Evolutionary conservation across 106 monocot genomes (phyloP).

Genomic region (Dendrobium chrysotoxum): DNA sequence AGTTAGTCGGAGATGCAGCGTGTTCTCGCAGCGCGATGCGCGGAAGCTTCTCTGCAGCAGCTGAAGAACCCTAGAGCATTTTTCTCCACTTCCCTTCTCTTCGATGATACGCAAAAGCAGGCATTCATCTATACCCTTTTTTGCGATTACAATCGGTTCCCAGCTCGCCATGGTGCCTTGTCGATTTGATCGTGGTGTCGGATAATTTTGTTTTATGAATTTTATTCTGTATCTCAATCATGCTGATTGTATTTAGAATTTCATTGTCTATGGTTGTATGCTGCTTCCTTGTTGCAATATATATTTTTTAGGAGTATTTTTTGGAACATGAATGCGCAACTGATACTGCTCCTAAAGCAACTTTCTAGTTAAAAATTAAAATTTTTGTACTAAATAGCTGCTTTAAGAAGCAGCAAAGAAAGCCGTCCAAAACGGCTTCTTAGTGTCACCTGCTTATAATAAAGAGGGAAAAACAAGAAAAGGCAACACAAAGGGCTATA

Average conservation of each 20-base stretch:
- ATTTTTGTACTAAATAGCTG: too few species aligned
- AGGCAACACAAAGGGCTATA: too few species aligned
- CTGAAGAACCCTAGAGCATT: constrained; percentile 11
- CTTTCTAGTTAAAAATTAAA: too few species aligned
- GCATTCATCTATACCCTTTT: constrained; percentile 4
- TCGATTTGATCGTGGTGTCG: background rate
- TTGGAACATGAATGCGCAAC: background rate
- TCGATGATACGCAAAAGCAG: constrained; percentile 64
- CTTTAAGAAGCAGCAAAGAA: too few species aligned
- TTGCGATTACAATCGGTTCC: background rate
- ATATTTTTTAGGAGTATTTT: background rate
- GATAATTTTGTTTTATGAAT: background rate
- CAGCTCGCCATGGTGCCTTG: too few species aligned
- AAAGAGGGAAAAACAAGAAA: too few species aligned
- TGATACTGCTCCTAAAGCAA: background rate
- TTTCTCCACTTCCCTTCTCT: constrained; percentile 55
- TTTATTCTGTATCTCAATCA: background rate
- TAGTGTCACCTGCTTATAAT: too few species aligned
- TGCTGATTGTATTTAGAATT: background rate
- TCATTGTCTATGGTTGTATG: background rate
- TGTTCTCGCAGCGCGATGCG: background rate
- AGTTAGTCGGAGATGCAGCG: constrained; percentile 4
- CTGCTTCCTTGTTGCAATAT: background rate
- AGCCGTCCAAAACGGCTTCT: too few species aligned
- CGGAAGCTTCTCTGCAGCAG: background rate